Evolutionary conservation across 2,329 filamentous ascomycete species (phyloP), one percentile per base, ranked within the genome.

Genomic region (Ascosphaera acerosa): DNA sequence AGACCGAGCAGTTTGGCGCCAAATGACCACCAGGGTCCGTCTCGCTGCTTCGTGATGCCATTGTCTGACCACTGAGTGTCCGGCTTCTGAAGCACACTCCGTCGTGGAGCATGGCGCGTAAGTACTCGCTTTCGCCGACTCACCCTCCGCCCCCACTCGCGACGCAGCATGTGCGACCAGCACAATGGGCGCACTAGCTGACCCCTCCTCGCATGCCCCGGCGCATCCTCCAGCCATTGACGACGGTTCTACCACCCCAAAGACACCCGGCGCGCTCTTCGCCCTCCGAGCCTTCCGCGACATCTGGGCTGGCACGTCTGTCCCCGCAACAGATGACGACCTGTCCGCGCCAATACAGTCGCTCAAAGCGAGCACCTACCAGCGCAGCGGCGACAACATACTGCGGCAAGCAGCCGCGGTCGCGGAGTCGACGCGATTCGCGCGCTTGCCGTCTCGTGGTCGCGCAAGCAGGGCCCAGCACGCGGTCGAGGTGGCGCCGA

Each of bases 221-320:
- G n/a, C n/a, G n/a, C n/a, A n/a, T n/a, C n/a, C n/a, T n/a, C n/a
- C 20, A 23, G 20, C 12, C 20, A 9, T 20, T 33, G 10, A 18
- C 15, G 31, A 33, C 15, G 48, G 52, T 34, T 42, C 61, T 34
- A 64, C 70, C 19, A 52, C 61, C 4, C 67, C 66, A 31, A 64
- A 70, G 39, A 74, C 68, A 2, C 69, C 70, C 6, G 69, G 67
- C 29, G 67, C 67, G 29, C 57, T 72, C 15, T 75, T 75, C 44
- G 68, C 68, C 12, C 62, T 70, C 34, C 68, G 69, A 42, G 70
- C 70, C 10, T 69, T 72, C 53, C 61, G 68, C 48, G 60, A 61
- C 47, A 36, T 50, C 26, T 49, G 54, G 35, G 43, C 61, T 35
- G 66, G 70, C 26, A 53, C 61, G 4, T 68, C 66, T 31, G 65